Conservation (phyloP, 1,139 yeast species). For the Hemisphaericaspora xylanilytica region DNA sequence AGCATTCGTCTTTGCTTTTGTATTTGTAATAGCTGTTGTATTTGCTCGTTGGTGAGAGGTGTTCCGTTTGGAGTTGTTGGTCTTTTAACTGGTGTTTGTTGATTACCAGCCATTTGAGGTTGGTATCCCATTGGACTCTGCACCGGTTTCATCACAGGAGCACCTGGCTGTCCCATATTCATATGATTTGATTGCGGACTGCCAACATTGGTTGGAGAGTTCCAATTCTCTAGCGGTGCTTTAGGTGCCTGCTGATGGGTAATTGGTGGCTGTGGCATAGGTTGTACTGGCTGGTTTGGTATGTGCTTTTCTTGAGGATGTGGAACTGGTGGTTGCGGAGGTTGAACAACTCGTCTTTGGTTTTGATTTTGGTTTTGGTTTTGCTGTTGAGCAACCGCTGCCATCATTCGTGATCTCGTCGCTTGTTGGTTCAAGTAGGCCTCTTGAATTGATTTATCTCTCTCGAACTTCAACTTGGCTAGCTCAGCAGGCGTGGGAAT, state of each 20-base stretch:
- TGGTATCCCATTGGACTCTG: conserved; percentile 1
- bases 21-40: conserved; percentile 50
- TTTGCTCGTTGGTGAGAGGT: conserved; percentile 53
- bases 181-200: conserved; percentile 6
- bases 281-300: conserved; percentile 1
- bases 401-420: conserved; percentile 37
- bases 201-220: conserved; percentile 1
- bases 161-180: conserved; percentile 1
- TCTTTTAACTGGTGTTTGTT: conserved; percentile 19
- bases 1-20: conserved; percentile 52
- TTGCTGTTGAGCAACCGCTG: conserved; percentile 41
- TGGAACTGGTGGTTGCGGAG: conserved; percentile 14
- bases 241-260: conserved; percentile 1
- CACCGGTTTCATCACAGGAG: neutral
- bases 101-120: conserved; percentile 2
- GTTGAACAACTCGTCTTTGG: conserved; percentile 10
- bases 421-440: conserved; percentile 59
- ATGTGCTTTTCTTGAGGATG: neutral
- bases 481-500: conserved; percentile 81
- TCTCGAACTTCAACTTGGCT: conserved; percentile 73
- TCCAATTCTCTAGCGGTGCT: conserved; percentile 2
- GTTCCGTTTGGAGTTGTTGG: conserved; percentile 53
- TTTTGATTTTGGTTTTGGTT: conserved; percentile 11
- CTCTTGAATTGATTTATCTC: conserved; percentile 81
- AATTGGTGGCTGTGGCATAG: conserved; percentile 2